Base-by-base conservation (phyloP, 805 yeast genomes). In the Wickerhamiella hasegawae region DNA sequence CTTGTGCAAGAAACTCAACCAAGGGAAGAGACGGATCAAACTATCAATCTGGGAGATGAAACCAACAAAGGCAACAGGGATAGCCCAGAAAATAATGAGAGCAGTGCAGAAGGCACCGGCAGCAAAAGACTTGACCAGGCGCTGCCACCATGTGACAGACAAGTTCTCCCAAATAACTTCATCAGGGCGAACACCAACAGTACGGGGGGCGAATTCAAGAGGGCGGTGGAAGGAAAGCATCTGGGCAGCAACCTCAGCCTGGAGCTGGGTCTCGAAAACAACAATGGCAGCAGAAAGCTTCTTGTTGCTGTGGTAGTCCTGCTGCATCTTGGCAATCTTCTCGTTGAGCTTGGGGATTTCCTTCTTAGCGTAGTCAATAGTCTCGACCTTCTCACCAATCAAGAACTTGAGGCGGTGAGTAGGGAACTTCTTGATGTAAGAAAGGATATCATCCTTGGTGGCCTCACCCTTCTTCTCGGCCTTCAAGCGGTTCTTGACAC, bases 61-160 rank as follows among this genome's bases (percentile, higher is more conserved):
- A 70, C 97, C 97, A 34, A 87, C 94, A 49, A 83, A 84, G n/a
- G 96, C 94, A 27, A 87, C 96, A 8, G 98, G 98, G 47, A 87
- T 74, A 29, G 94, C 76, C 97, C 97, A 87, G 59, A 84, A 83
- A 32, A 87, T 70, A 41, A 87, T 73, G 57, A 76, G 61, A 18
- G 79, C 71, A 49, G 79, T 63, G 33, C 83, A 60, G 37, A 56
- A 47, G 3, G 58, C 48, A 12, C 80, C 63, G 1, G 93, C 87
- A 36, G 68, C 59, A 18, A 68, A 38, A 39, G 63, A 66, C 60
- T 73, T 76, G 17, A 68, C 42, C 30, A 65, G 53, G 55, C 94
- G 72, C 49, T 65, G 66, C 41, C 59, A 58, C 54, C 71, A 66
- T 9, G 70, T 60, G 48, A 75, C 57, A 19, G 75, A 63, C 46